These are phyloP conservation scores for Gymnopus androsaceus DNA, from an alignment of 1,284 basidiomycete species.

Conservation along the genomic window DNA sequence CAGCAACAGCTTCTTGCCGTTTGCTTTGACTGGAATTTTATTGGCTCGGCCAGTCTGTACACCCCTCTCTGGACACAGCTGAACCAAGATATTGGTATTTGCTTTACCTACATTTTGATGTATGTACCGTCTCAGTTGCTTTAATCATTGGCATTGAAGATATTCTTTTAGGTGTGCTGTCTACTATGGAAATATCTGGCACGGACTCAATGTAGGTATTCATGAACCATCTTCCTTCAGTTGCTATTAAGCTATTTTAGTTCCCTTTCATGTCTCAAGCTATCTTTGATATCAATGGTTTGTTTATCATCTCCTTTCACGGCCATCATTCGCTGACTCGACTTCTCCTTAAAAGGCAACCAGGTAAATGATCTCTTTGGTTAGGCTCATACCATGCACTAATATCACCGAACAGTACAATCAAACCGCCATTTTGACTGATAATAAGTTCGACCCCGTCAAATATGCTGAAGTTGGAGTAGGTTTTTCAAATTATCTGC, in stretches of 20 bases:
- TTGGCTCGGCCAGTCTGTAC: constrained; percentile 13
- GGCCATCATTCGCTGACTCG: no score
- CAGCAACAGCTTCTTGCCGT: constrained; percentile 9
- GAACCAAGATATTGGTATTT: constrained; percentile 13
- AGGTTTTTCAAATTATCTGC: not conserved
- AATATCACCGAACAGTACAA: no score
- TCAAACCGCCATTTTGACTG: constrained; percentile 18
- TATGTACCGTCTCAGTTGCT: no score
- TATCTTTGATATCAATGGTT: constrained; percentile 11
- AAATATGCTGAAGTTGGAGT: constrained; percentile 20
- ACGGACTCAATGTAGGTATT: constrained; percentile 11
- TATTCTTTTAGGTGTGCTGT: no score
- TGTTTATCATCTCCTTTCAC: no score
- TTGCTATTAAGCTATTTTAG: not conserved
- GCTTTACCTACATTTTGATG: constrained; percentile 17
- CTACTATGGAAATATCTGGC: constrained; percentile 22
- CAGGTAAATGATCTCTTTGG: no score
- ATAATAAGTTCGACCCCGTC: constrained; percentile 18
- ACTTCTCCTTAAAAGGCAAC: no score
- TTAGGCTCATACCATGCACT: no score
- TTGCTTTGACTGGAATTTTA: constrained; percentile 17
- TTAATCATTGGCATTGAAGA: no score
- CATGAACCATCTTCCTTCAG: no score
- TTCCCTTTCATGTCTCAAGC: constrained; percentile 21
- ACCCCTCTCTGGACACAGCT: constrained; percentile 18